A percentile compares a stretch with the other conserved stretches of the same genome.
These are phyloP conservation scores for Helicostylum pulchrum DNA, from an alignment of 192 early-diverging fungal genomes.

Conservation along the genomic window DNA sequence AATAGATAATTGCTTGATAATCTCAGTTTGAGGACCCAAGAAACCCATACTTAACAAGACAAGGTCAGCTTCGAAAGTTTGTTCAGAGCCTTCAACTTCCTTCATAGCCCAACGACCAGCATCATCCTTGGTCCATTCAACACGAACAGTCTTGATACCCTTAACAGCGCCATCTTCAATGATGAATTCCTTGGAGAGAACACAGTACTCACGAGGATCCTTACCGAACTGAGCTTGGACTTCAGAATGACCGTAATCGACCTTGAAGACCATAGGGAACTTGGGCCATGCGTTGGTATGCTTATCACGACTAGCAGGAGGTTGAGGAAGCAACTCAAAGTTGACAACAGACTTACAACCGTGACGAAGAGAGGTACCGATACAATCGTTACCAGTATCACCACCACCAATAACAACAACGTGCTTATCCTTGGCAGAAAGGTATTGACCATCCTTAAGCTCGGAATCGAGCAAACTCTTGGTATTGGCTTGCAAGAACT, in stretches of 20 bases:
- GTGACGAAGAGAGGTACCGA: conserved; percentile 90
- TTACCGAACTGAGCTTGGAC: conserved; percentile 81
- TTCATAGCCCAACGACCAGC: conserved; percentile 84
- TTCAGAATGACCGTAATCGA: conserved; percentile 97
- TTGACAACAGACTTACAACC: conserved; percentile 90
- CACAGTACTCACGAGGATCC: conserved; percentile 93
- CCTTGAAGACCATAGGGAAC: conserved; percentile 92
- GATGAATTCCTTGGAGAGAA: conserved; percentile 96
- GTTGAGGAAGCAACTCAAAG: conserved; percentile 97
- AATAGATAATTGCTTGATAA: conserved; percentile 78
- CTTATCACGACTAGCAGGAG: conserved; percentile 72
- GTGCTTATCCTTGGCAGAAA: conserved; percentile 87
- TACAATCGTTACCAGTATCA: conserved; percentile 97
- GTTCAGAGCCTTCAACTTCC: conserved; percentile 82
- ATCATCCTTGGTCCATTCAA: conserved; percentile 91
- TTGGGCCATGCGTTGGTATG: conserved; percentile 97
- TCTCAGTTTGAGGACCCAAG: conserved; percentile 85
- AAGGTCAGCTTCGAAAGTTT: conserved; percentile 86
- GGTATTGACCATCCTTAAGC: conserved; percentile 67
- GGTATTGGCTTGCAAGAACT: conserved; percentile 89
- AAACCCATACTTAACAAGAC: conserved; percentile 91
- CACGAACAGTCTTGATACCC: conserved; percentile 92
- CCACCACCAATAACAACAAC: conserved; percentile 99
- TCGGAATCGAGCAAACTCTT: conserved; percentile 82
- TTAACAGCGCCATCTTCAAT: conserved; percentile 75